phyloP scores from a whole-genome alignment of 1,139 yeast species.

The Ashbya aceris region DNA sequence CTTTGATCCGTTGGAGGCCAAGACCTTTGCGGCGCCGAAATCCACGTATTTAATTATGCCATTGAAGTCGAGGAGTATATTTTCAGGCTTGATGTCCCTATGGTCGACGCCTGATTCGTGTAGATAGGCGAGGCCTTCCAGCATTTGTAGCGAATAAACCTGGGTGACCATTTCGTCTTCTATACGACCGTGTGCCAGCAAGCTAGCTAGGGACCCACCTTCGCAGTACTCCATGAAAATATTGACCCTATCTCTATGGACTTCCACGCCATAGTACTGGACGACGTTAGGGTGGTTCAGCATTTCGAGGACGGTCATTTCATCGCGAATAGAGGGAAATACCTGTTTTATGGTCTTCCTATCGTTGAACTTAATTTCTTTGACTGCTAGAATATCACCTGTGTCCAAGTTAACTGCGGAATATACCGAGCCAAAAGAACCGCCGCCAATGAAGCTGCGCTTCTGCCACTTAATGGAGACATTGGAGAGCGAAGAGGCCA shows the following conservation, averaged over 20 bases:
- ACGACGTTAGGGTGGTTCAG: slow-evolving; percentile 93
- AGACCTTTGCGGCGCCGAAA: slow-evolving; percentile 95
- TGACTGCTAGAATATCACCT: slow-evolving; percentile 95
- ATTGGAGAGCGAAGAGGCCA: slow-evolving; percentile 85
- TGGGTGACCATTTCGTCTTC: slow-evolving; percentile 93
- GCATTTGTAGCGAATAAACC: slow-evolving; percentile 82
- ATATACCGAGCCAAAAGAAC: slow-evolving; percentile 90
- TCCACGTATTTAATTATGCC: slow-evolving; percentile 94
- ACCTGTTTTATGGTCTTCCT: slow-evolving; percentile 76
- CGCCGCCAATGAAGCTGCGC: slow-evolving; percentile 89
- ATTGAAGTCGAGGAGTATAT: slow-evolving; percentile 78
- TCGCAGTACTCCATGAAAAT: slow-evolving; percentile 97
- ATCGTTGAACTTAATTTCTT: slow-evolving; percentile 87
- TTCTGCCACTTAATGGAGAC: slow-evolving; percentile 96
- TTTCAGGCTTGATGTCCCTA: slow-evolving; percentile 94
- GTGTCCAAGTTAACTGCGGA: slow-evolving; percentile 90
- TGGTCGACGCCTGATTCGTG: slow-evolving; percentile 97
- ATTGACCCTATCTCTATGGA: slow-evolving; percentile 89
- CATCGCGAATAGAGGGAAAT: slow-evolving; percentile 85
- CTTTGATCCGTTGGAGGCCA: slow-evolving; percentile 45
- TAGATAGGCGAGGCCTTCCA: slow-evolving; percentile 89
- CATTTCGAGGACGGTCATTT: slow-evolving; percentile 94
- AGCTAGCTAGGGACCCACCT: slow-evolving; percentile 83
- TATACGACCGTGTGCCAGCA: slow-evolving; percentile 81
- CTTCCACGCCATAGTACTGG: slow-evolving; percentile 94